Evolutionary conservation across 2,329 filamentous ascomycete genomes (phyloP).

Genomic region (Fusarium sp.): DNA sequence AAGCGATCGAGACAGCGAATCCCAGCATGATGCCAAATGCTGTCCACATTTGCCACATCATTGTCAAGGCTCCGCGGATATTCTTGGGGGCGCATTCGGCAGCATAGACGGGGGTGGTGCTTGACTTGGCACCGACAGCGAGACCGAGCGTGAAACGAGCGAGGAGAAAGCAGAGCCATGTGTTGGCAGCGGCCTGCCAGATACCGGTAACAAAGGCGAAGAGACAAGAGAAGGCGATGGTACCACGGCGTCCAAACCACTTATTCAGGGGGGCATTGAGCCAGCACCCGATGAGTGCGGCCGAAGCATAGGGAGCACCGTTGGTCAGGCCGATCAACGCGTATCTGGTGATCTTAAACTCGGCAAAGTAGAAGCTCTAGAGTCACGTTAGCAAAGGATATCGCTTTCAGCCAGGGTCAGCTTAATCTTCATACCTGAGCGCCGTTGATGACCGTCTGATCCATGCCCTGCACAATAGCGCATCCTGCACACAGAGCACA

Average conservation of each 20-base stretch:
- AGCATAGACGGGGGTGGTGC: slow-evolving; percentile 76
- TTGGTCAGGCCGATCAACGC: slow-evolving; percentile 64
- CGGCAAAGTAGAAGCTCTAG: slow-evolving; percentile 50
- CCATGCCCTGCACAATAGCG: slow-evolving; percentile 71
- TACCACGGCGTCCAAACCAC: slow-evolving; percentile 70
- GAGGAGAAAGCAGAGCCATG: slow-evolving; percentile 71
- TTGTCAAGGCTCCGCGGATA: slow-evolving; percentile 79
- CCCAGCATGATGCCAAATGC: slow-evolving; percentile 59
- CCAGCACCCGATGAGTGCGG: slow-evolving; percentile 56
- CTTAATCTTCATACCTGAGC: slow-evolving; percentile 50
- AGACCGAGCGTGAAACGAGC: slow-evolving; percentile 76
- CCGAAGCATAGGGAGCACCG: slow-evolving; percentile 64
- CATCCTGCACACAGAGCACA: slow-evolving; percentile 63
- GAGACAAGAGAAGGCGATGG: slow-evolving; percentile 71
- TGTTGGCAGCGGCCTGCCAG: slow-evolving; percentile 56
- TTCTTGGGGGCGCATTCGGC: slow-evolving; percentile 76
- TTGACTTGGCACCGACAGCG: slow-evolving; percentile 74
- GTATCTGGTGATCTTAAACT: slow-evolving; percentile 49
- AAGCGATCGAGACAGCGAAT: slow-evolving; percentile 62
- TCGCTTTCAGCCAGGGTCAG: background rate
- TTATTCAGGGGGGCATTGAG: slow-evolving; percentile 62
- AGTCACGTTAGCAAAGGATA: slow-evolving; percentile 6
- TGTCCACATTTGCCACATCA: slow-evolving; percentile 72
- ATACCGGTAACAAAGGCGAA: slow-evolving; percentile 59
- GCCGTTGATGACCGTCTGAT: slow-evolving; percentile 71